These are phyloP conservation scores for Russula foetens DNA, from an alignment of 768 basidiomycete species.

Conservation along the genomic window DNA sequence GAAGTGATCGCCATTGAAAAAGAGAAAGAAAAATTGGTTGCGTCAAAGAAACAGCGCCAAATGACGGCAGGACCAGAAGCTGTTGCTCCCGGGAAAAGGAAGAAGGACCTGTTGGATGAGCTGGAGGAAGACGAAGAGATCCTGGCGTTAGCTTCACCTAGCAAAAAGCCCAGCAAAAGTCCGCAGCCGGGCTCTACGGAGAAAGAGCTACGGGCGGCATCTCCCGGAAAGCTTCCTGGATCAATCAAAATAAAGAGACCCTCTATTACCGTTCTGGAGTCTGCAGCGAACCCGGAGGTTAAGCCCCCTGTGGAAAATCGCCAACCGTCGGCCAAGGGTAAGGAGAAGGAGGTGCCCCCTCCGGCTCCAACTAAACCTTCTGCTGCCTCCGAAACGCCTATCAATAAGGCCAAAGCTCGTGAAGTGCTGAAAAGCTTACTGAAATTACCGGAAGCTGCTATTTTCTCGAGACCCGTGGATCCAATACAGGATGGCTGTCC, in stretches of 20 bases:
- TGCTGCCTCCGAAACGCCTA: conserved; percentile 34
- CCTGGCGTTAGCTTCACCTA: conserved; percentile 50
- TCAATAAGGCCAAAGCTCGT: conserved; percentile 81
- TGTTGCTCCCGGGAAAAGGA: conserved; percentile 34
- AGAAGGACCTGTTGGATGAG: conserved; percentile 36
- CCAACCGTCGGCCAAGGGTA: conserved; percentile 37
- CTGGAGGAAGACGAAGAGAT: conserved; percentile 51
- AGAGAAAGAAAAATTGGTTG: conserved; percentile 24
- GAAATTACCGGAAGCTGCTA: conserved; percentile 56
- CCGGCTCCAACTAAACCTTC: conserved; percentile 28
- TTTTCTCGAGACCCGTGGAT: conserved; percentile 81
- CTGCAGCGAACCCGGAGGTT: background rate
- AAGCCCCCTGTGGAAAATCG: conserved; percentile 24
- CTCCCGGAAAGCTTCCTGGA: conserved; percentile 7
- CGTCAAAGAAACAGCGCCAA: conserved; percentile 19
- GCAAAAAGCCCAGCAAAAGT: conserved; percentile 42
- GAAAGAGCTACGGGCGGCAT: conserved; percentile 8
- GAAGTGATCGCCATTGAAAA: conserved; percentile 74
- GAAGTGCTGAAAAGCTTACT: conserved; percentile 54
- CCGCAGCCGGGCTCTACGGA: conserved; percentile 20
- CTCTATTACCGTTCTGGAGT: background rate
- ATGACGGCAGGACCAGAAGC: conserved; percentile 20
- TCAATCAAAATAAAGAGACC: conserved; percentile 19
- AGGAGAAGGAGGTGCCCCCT: conserved; percentile 47
- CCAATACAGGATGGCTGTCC: conserved; percentile 79